phyloP scores from a whole-genome alignment of 139 green algal genomes.

The Closterium sp. region DNA sequence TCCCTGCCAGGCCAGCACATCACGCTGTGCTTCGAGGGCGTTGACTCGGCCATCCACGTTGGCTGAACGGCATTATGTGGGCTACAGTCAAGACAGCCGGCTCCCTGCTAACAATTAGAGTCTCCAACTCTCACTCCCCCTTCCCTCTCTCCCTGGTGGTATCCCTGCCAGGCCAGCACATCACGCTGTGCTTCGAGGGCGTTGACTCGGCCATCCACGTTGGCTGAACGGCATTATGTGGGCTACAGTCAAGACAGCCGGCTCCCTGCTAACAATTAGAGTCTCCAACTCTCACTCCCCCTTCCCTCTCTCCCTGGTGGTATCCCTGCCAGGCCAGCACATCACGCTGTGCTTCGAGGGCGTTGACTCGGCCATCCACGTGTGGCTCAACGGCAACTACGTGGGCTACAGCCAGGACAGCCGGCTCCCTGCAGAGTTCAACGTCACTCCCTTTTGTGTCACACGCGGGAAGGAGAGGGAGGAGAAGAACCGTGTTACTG shows the following conservation, averaged over 20 bases:
- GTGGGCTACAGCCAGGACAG: constrained; percentile 90
- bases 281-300: background rate
- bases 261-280: constrained; percentile 61
- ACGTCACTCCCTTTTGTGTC: constrained; percentile 63
- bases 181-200: constrained; percentile 82
- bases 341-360: constrained; percentile 83
- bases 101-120: constrained; percentile 61
- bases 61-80: constrained; percentile 84
- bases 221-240: constrained; percentile 87
- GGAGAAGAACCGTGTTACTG: background rate
- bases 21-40: constrained; percentile 83
- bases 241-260: constrained; percentile 89
- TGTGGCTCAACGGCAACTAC: constrained; percentile 84
- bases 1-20: constrained; percentile 28
- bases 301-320: background rate
- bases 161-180: constrained; percentile 10
- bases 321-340: background rate
- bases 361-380: constrained; percentile 81
- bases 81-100: constrained; percentile 86
- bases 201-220: constrained; percentile 82
- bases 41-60: constrained; percentile 84
- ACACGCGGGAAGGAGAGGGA: background rate
- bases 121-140: background rate
- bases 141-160: too few species aligned
- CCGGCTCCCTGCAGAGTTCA: constrained; percentile 88